Evolutionary conservation across 2,329 filamentous ascomycete genomes (phyloP).

Genomic region (Stemphylium lycopersici): DNA sequence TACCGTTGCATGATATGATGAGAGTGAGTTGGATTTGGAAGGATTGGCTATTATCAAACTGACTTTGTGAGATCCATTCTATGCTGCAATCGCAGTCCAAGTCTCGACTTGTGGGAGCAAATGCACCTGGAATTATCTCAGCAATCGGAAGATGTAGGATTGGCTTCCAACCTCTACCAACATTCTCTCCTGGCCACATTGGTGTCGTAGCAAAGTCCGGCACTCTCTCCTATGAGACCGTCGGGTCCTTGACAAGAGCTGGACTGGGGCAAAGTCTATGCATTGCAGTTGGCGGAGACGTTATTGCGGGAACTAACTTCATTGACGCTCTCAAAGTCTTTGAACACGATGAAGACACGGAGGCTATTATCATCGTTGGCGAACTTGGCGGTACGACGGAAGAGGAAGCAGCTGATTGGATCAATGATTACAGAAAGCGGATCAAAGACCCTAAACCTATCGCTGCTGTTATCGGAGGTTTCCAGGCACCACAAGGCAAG

Average conservation of each 20-base stretch:
- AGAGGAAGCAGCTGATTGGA: constrained; percentile 75
- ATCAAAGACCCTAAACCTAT: constrained; percentile 73
- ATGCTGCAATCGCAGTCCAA: constrained; percentile 74
- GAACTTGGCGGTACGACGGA: constrained; percentile 75
- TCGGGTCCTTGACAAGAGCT: constrained; percentile 74
- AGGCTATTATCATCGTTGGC: constrained; percentile 74
- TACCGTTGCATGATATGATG: constrained; percentile 78
- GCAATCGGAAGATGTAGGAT: constrained; percentile 72
- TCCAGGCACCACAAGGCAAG: constrained; percentile 65
- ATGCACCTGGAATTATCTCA: constrained; percentile 80
- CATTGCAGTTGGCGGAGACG: constrained; percentile 78
- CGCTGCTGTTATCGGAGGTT: constrained; percentile 72
- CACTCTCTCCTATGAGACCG: constrained; percentile 80
- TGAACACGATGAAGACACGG: constrained; percentile 69
- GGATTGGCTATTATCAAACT: background rate
- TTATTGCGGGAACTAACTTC: constrained; percentile 75
- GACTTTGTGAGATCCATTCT: constrained; percentile 64
- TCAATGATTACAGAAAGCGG: constrained; percentile 66
- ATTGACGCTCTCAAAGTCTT: constrained; percentile 73
- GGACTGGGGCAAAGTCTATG: constrained; percentile 79
- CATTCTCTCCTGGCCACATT: constrained; percentile 71
- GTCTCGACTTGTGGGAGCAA: constrained; percentile 78
- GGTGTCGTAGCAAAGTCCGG: constrained; percentile 83
- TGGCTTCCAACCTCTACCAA: constrained; percentile 78
- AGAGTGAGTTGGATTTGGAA: constrained; percentile 57